phyloP scores from a whole-genome alignment of 805 yeast genomes.

The Starmerella asiatica region DNA sequence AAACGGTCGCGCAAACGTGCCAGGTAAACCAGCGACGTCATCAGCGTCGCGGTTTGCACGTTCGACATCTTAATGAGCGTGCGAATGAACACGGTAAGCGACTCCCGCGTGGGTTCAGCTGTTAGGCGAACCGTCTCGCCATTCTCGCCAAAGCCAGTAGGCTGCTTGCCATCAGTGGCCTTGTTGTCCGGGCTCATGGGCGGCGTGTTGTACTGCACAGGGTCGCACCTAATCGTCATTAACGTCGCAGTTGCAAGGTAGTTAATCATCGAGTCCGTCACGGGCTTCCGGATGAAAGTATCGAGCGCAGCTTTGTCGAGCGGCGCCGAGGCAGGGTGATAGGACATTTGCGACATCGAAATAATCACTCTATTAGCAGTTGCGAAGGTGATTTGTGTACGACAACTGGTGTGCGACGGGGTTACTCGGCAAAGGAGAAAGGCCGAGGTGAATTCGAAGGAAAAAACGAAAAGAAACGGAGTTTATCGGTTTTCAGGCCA shows the following conservation, averaged over 20 bases:
- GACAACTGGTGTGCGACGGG: too few relatives aligned
- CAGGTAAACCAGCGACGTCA: conserved; percentile 80
- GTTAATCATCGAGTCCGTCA: conserved; percentile 30
- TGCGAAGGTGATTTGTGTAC: background rate
- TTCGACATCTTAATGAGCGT: conserved; percentile 65
- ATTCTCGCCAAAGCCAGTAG: background rate
- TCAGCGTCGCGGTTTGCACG: conserved; percentile 87
- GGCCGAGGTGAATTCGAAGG: too few relatives aligned
- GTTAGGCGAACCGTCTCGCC: conserved; percentile 1
- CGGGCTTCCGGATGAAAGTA: conserved; percentile 31
- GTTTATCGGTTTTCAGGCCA: too few relatives aligned
- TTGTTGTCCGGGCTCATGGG: conserved; percentile 19
- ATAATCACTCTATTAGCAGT: background rate
- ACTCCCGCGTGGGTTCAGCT: conserved; percentile 24
- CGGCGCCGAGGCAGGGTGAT: conserved; percentile 3
- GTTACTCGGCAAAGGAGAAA: too few relatives aligned
- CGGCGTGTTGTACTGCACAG: conserved; percentile 19
- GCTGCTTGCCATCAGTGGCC: background rate
- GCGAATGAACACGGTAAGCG: conserved; percentile 44
- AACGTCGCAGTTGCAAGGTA: conserved; percentile 32
- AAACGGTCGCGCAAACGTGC: conserved; percentile 61
- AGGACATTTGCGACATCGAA: background rate
- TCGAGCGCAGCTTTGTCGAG: conserved; percentile 29
- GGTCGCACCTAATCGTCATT: conserved; percentile 29
- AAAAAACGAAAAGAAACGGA: too few relatives aligned